These are phyloP conservation scores for Edaphochlamys debaryana DNA, from an alignment of 139 green algal species.

Conservation along the genomic window DNA sequence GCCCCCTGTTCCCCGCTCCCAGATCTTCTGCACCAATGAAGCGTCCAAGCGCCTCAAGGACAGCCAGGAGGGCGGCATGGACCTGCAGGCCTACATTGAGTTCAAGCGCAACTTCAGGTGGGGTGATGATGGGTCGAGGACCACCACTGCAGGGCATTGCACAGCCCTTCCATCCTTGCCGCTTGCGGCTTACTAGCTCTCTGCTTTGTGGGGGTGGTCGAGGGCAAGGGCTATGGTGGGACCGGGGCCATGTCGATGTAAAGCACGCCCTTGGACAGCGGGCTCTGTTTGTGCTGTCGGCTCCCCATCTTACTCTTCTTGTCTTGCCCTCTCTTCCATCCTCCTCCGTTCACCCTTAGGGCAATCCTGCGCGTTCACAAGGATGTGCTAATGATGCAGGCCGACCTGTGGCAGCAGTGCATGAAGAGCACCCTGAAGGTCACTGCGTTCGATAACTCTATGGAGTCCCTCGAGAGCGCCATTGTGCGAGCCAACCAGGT, in stretches of 20 bases:
- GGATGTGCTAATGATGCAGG: conserved; percentile 28
- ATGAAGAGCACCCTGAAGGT: background rate
- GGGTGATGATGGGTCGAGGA: too few relatives aligned
- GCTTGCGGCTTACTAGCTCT: background rate
- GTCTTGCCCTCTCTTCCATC: too few relatives aligned
- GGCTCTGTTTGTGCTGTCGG: too few relatives aligned
- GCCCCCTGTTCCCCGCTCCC: too few relatives aligned
- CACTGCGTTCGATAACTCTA: background rate
- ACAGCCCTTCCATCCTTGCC: too few relatives aligned
- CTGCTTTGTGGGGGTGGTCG: background rate
- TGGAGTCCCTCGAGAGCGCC: background rate
- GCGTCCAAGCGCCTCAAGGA: conserved; percentile 45
- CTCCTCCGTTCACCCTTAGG: too few relatives aligned
- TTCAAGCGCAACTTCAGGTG: conserved; percentile 33
- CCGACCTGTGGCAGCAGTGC: conserved; percentile 31
- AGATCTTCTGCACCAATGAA: conserved; percentile 40
- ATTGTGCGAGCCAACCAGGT: background rate
- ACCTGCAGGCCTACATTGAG: conserved; percentile 47
- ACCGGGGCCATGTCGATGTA: too few relatives aligned
- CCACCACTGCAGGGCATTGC: too few relatives aligned
- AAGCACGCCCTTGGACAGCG: too few relatives aligned
- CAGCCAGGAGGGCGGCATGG: conserved; percentile 26
- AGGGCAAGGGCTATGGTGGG: too few relatives aligned
- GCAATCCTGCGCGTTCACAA: conserved; percentile 40
- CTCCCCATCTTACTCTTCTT: too few relatives aligned